Evolutionary conservation across 768 basidiomycete species (phyloP), one percentile per base, ranked within the genome.

Genomic region (Boletus coccyginus): DNA sequence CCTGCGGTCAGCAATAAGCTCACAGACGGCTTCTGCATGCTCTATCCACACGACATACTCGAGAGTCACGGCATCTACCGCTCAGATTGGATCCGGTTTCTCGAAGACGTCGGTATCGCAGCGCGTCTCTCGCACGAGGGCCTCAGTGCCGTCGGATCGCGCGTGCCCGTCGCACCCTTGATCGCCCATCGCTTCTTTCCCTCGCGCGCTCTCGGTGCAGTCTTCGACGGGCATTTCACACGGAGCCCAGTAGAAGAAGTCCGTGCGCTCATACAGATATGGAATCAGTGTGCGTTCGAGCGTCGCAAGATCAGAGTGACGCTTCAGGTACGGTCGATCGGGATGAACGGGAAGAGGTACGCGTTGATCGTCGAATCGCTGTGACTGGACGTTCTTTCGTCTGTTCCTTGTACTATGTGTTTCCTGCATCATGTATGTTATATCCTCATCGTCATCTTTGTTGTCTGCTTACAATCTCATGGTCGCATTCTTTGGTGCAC

Each of bases 211-310:
- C 24, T 59, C 17, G 67, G 67, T 11, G 45, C 49, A 14, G 46
- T 52, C 10, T 71, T 71, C 45, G 62, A 71, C 46, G 21, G 53
- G 0, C 46, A 10, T 19, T 71, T 71, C 39, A 46, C 46, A 32
- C 62, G 62, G 39, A 62, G 21, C 40, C 57, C 59, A 1, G 21
- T 46, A 3, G 56, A 67, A 3, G 63, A 71, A 36, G 65, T 73
- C 32, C 53, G 58, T 46, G 67, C 69, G 8, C 60, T 71, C 32
- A 43, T 71, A 11, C 42, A 54, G 17, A 54, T 73, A 14, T 71
- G 70, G 70, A 71, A 73, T 24, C 59, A 71, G 51, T 66, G 70
- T 55, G 70, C 70, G 6, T 66, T 71, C 13, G 69, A 73, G 56
- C 62, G 70, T 32, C 69, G 70, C 36, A 71, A 69, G 53, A 52